These are phyloP conservation scores for Naganishia friedmannii DNA, from an alignment of 768 basidiomycete genomes.

Conservation along the genomic window DNA sequence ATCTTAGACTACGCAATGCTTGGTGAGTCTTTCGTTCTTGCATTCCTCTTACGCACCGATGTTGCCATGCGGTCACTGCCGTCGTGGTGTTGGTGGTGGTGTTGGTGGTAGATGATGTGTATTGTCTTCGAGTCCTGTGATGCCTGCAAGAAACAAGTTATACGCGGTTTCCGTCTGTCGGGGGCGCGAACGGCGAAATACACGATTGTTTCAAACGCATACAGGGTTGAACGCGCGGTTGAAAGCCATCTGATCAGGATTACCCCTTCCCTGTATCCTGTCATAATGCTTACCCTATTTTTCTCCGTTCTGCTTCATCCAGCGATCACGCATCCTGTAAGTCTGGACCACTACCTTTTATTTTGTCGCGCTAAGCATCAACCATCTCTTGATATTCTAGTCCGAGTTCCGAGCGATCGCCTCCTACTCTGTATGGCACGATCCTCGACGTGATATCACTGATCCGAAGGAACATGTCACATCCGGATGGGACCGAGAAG, in stretches of 20 bases:
- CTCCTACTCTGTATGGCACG: slow-evolving; percentile 79
- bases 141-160: no score
- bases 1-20: slow-evolving; percentile 26
- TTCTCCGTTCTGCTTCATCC: background rate
- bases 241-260: no score
- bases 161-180: no score
- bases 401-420: slow-evolving; percentile 76
- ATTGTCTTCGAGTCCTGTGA: no score
- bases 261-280: no score
- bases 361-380: background rate
- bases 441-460: slow-evolving; percentile 77
- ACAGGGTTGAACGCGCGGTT: no score
- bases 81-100: background rate
- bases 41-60: background rate
- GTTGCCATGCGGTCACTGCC: background rate
- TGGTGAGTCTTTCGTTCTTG: slow-evolving; percentile 21
- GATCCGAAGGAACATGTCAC: slow-evolving; percentile 67
- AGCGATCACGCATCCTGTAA: slow-evolving; percentile 39
- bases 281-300: no score
- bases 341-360: background rate
- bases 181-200: no score
- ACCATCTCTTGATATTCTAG: slow-evolving; percentile 15
- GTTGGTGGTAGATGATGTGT: background rate
- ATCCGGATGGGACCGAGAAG: slow-evolving; percentile 78
- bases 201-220: no score